Evolutionary conservation across 306 rosid genomes (phyloP).

Genomic region (Aeschynomene evenia): DNA sequence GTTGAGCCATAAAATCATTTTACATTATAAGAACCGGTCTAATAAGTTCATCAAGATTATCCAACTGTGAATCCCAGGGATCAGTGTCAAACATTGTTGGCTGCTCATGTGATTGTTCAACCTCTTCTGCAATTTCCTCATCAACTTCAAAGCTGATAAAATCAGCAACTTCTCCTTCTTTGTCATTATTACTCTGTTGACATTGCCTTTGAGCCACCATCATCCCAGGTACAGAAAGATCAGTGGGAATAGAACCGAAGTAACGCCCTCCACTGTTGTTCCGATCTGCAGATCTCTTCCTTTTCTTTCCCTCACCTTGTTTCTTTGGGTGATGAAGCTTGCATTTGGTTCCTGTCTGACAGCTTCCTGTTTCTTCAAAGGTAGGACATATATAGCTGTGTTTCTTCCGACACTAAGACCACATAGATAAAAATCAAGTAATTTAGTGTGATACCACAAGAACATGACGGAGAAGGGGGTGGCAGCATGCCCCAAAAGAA

Average conservation of each 20-base stretch:
- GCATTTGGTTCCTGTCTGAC: conserved; percentile 67
- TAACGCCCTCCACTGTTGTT: conserved; percentile 53
- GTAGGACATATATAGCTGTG: conserved; percentile 82
- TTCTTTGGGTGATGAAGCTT: conserved; percentile 88
- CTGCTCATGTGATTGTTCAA: conserved; percentile 24
- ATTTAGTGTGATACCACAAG: conserved; percentile 29
- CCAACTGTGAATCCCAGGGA: conserved; percentile 34
- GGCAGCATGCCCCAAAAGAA: background rate
- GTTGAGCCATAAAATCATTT: conserved; percentile 6
- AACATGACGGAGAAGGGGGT: background rate
- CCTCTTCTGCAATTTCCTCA: conserved; percentile 40
- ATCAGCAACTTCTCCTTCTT: conserved; percentile 42
- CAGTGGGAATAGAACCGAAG: conserved; percentile 43
- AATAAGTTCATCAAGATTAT: conserved; percentile 49
- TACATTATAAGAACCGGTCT: conserved; percentile 53
- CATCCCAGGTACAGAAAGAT: conserved; percentile 27
- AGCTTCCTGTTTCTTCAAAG: conserved; percentile 83
- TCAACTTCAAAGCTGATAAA: conserved; percentile 51
- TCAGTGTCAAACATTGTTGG: conserved; percentile 36
- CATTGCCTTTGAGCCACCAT: conserved; percentile 35
- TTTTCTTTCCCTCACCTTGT: conserved; percentile 60
- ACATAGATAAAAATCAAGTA: conserved; percentile 33
- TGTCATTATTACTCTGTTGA: conserved; percentile 16
- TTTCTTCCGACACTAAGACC: conserved; percentile 87
- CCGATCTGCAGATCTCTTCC: conserved; percentile 45